Evolutionary conservation across 768 basidiomycete species (phyloP), one percentile per base, ranked within the genome.

Genomic region (Gloeophyllum trabeum): DNA sequence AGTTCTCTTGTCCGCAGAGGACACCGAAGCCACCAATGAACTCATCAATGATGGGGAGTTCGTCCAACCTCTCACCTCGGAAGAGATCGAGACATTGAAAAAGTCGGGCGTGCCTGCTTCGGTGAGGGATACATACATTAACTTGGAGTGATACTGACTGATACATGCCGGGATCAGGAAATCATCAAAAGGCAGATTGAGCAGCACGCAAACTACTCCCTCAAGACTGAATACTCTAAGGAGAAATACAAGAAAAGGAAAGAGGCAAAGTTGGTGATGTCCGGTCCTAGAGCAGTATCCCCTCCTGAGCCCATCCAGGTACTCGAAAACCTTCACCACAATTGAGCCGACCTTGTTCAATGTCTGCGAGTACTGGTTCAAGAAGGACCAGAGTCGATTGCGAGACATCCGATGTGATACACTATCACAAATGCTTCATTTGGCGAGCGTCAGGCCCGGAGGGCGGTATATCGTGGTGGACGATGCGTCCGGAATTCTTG

Each of bases 161-260:
- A 30, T 44, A 46, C 45, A 40, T 32, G 53, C 37, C 35, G 26
- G 7, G n/a, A 14, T 4, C 64, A 96, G 82, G 93, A 97, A 53
- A 97, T 99, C 41, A 94, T 98, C 56, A 81, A 86, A 55, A 81
- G 71, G 58, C 94, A 98, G 60, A 94, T 97, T 37, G 90, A 89
- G 51, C 76, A 81, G 53, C 94, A 98, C 53, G 81, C 86, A 23
- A 86, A 88, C 52, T 99, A 86, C 58, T 79, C 80, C 7, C 66
- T 98, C 39, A 98, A 98, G 62, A 98, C 93, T 1, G 96, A 94
- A 60, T 98, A 93, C 61, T 92, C 88, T 62, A 98, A 99, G 61
- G 93, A 98, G 54, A 99, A 99, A 58, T 99, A 97, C 62, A 84
- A 77, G 59, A 94, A 93, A 59, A 73, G 90, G 28, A 99, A 99